These are phyloP conservation scores for Phytophthora macrochlamydospora DNA, from an alignment of 352 stramenopile genomes.

Conservation along the genomic window DNA sequence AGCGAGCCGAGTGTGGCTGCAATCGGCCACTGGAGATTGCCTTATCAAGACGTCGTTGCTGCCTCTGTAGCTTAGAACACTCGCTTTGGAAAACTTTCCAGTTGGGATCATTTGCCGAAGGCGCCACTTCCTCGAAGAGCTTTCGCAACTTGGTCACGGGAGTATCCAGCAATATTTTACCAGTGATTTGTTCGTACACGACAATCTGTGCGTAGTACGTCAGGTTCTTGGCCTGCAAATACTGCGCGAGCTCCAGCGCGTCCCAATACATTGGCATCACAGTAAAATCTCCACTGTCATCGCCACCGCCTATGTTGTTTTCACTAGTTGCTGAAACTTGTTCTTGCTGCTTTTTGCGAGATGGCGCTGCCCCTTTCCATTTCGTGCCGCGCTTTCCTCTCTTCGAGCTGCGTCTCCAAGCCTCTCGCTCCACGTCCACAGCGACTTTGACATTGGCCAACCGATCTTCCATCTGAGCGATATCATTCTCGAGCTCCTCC, in stretches of 20 bases:
- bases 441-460: conserved; percentile 57
- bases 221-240: conserved; percentile 54
- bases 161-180: conserved; percentile 59
- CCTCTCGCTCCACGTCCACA: conserved; percentile 56
- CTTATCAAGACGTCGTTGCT: conserved; percentile 48
- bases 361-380: conserved; percentile 54
- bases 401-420: conserved; percentile 54
- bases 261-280: conserved; percentile 63
- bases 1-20: conserved; percentile 18
- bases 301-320: conserved; percentile 14
- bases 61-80: conserved; percentile 46
- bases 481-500: conserved; percentile 59
- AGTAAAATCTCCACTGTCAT: conserved; percentile 14
- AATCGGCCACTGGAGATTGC: conserved; percentile 12
- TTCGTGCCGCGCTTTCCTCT: conserved; percentile 65
- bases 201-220: conserved; percentile 53
- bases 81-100: conserved; percentile 59
- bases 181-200: conserved; percentile 67
- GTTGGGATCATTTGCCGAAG: conserved; percentile 35
- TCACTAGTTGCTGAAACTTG: conserved; percentile 1
- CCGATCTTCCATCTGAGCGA: conserved; percentile 64
- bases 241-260: conserved; percentile 62
- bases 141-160: conserved; percentile 42
- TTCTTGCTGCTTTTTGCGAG: conserved; percentile 13
- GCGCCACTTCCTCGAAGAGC: conserved; percentile 41